Base-by-base conservation (phyloP, 1,139 yeast genomes). In the Scheffersomyces titani region DNA sequence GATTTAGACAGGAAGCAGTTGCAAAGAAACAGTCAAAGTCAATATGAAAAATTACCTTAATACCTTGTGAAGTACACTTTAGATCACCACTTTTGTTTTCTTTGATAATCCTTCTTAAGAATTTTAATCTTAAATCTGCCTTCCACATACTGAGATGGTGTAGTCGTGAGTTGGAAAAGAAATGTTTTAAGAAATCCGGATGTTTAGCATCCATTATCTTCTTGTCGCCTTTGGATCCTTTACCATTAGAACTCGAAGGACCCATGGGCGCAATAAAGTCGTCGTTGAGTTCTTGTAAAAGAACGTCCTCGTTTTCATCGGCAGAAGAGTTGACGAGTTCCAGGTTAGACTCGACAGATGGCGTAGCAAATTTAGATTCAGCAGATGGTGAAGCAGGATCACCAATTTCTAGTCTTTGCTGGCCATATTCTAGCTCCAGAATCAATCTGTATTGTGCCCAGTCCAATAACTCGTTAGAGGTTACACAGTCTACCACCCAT, bases 1-100 rank as follows among this genome's bases (percentile, higher is more conserved):
- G 76, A 6, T 73, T 76, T 54, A 87, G 74, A 16, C 91, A 83
- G 0, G 98, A 90, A 0, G 90, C 97, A 0, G 97, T 82, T 0
- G 93, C 98, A 72, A 94, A 94, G 66, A 94, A 94, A 62, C 97
- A 92, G 70, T 94, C 99, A 70, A 92, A 94, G 70, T 94, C 99
- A 45, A 93, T 81, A 70, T 94, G 98, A 59, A 92, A 70, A 19
- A 92, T 83, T 0, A 81, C 71, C 49, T 72, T 55, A 4, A 51
- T 56, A 2, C 55, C 51, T 5, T 47, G 13, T 3, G 18, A 19
- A 2, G 22, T 44, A 2, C 40, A 50, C 9, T 50, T 68, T 6
- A 57, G 44, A 7, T 57, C 44, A 18, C 48, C 44, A 40, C 50
- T 24, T 22, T 54, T 54, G 19, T 52, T 52, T 6, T 65, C 64